phyloP scores from a whole-genome alignment of 2,329 filamentous ascomycete species.

The Phoma sp. region DNA sequence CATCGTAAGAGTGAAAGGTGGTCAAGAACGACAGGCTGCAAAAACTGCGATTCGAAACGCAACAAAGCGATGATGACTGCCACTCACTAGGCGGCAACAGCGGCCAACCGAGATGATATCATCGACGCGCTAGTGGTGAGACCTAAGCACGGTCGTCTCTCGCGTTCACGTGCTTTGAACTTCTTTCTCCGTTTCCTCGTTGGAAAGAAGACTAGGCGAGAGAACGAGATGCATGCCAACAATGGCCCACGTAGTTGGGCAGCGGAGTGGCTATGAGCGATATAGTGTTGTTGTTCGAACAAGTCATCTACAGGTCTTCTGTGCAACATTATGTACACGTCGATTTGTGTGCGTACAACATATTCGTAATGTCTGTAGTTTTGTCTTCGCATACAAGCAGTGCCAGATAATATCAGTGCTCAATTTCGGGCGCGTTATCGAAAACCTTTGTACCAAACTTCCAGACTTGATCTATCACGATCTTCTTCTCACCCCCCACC shows the following conservation, averaged over 20 bases:
- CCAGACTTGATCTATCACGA: slow-evolving; percentile 79
- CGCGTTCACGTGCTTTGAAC: slow-evolving; percentile 14
- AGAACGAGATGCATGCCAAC: too few species aligned
- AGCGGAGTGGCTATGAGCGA: too few species aligned
- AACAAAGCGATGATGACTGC: slow-evolving; percentile 5
- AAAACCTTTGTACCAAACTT: slow-evolving; percentile 67
- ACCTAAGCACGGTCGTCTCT: slow-evolving; percentile 17
- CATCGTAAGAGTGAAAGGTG: not conserved
- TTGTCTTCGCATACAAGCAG: not conserved
- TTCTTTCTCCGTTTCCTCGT: too few species aligned
- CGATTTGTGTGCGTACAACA: too few species aligned
- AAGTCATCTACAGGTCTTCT: not conserved
- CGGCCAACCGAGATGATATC: slow-evolving; percentile 27
- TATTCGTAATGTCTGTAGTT: too few species aligned
- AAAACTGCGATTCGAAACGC: not conserved
- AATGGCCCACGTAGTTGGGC: too few species aligned
- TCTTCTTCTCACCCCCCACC: slow-evolving; percentile 55
- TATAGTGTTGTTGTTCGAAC: not conserved
- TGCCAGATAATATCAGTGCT: not conserved
- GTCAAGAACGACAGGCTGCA: not conserved
- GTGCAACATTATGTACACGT: not conserved
- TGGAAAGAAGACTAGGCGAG: too few species aligned
- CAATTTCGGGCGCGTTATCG: slow-evolving; percentile 14
- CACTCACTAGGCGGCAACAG: slow-evolving; percentile 1
- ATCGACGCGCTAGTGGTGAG: slow-evolving; percentile 25